Evolutionary conservation across 495 filamentous ascomycete genomes (phyloP).

Genomic region (Pyronema omphalodes): DNA sequence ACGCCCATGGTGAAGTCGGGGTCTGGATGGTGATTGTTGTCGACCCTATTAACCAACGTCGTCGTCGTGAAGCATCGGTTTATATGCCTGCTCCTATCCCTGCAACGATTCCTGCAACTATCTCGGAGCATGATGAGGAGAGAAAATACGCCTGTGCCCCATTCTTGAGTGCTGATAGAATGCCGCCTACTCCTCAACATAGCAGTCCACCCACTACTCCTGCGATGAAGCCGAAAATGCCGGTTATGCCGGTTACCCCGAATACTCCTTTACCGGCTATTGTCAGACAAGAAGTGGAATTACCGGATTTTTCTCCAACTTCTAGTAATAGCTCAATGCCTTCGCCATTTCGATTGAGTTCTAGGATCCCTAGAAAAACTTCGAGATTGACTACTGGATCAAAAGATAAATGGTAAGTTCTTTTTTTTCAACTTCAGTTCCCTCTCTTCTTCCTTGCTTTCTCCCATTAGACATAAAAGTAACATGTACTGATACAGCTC

Average conservation of each 20-base stretch:
- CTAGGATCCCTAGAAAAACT: background rate
- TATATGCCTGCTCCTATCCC: background rate
- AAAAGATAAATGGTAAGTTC: constrained; percentile 2
- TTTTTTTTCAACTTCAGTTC: no score
- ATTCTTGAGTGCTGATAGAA: no score
- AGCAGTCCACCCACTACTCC: background rate
- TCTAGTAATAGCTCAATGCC: background rate
- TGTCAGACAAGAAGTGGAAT: background rate
- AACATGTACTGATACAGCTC: background rate
- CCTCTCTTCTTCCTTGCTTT: background rate
- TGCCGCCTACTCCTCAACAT: background rate
- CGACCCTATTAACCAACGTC: constrained; percentile 20
- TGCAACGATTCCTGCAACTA: background rate
- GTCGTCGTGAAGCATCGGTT: background rate
- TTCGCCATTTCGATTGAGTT: background rate
- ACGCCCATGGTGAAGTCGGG: constrained; percentile 38
- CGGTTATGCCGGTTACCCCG: no score
- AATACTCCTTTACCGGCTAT: background rate
- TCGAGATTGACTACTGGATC: background rate
- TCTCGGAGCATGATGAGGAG: background rate
- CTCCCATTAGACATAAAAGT: no score
- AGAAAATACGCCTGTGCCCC: no score
- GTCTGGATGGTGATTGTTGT: constrained; percentile 51
- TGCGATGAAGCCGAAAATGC: no score
- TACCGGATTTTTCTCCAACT: background rate